A percentile compares a stretch with the other conserved stretches of the same genome.
Evolutionary conservation across 2,329 filamentous ascomycete species (phyloP).

Genomic region (Pseudohalonectria lignicola): DNA sequence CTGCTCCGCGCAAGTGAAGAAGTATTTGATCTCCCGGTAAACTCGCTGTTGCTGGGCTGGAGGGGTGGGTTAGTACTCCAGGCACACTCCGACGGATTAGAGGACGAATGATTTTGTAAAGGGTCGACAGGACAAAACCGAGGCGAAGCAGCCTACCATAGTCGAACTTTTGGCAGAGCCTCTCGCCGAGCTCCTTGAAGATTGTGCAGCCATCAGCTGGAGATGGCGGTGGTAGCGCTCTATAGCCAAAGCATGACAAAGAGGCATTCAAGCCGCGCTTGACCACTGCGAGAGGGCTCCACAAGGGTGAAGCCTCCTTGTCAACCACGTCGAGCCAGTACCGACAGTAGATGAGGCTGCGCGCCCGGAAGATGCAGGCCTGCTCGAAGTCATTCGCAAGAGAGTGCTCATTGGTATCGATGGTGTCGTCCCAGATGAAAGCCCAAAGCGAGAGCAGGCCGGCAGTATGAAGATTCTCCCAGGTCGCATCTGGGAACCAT

Average conservation of each 20-base stretch:
- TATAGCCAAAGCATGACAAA: neutral
- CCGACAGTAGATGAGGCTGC: slow-evolving; percentile 17
- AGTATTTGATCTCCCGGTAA: slow-evolving; percentile 8
- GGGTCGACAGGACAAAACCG: too few relatives aligned
- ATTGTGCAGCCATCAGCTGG: slow-evolving; percentile 7
- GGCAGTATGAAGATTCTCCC: slow-evolving; percentile 18
- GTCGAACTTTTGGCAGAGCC: slow-evolving; percentile 6
- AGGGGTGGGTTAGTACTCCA: neutral
- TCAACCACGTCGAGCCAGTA: slow-evolving; percentile 10
- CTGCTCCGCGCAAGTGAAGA: slow-evolving; percentile 6
- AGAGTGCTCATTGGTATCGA: slow-evolving; percentile 20
- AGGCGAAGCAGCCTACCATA: slow-evolving; percentile 3
- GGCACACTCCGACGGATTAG: neutral
- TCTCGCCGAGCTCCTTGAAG: slow-evolving; percentile 10
- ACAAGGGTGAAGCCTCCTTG: neutral
- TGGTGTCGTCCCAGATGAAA: slow-evolving; percentile 22
- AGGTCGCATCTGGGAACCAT: slow-evolving; percentile 20
- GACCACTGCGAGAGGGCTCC: neutral
- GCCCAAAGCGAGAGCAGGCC: slow-evolving; percentile 20
- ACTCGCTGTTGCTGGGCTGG: slow-evolving; percentile 6
- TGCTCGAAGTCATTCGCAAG: slow-evolving; percentile 15
- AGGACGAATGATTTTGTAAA: neutral
- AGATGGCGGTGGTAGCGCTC: slow-evolving; percentile 4
- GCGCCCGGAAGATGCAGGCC: slow-evolving; percentile 16
- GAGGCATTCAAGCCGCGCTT: neutral